phyloP scores from a whole-genome alignment of 176 grass and related monocot species.

The Miscanthus lutarioriparius region DNA sequence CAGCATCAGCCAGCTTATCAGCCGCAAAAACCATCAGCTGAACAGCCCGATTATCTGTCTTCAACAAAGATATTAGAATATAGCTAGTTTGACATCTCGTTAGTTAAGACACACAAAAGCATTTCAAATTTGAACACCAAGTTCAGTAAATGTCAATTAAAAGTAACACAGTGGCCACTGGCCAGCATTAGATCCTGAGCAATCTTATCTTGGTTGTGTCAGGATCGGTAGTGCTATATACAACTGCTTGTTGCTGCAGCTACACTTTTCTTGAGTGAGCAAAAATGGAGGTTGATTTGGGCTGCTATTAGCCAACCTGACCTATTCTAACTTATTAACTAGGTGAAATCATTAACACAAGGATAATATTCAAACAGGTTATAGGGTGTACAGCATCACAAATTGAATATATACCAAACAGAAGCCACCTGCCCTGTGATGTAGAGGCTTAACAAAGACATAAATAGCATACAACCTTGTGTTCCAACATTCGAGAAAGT shows the following conservation, averaged over 20 bases:
- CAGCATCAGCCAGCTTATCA: too few relatives aligned
- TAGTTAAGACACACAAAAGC: not conserved
- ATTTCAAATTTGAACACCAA: not conserved
- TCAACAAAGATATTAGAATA: not conserved
- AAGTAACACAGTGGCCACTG: not conserved
- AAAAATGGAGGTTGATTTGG: not conserved
- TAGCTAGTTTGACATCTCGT: not conserved
- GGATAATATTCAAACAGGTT: not conserved
- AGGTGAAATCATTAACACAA: not conserved
- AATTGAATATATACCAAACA: not conserved
- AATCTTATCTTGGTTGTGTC: not conserved
- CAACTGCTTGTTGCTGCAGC: not conserved
- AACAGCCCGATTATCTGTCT: not conserved
- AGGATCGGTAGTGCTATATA: not conserved
- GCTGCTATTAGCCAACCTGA: not conserved
- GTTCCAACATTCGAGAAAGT: slow-evolving; percentile 74
- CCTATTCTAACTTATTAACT: not conserved
- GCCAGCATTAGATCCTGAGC: not conserved
- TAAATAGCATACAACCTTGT: slow-evolving; percentile 52
- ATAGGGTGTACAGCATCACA: not conserved
- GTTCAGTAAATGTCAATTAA: not conserved
- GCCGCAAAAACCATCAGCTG: too few relatives aligned
- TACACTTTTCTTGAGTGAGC: not conserved
- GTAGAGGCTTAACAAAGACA: not conserved
- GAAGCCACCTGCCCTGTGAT: not conserved